Base-by-base conservation (phyloP, 2,329 filamentous ascomycete genomes). In the Aspergillus floridensis region DNA sequence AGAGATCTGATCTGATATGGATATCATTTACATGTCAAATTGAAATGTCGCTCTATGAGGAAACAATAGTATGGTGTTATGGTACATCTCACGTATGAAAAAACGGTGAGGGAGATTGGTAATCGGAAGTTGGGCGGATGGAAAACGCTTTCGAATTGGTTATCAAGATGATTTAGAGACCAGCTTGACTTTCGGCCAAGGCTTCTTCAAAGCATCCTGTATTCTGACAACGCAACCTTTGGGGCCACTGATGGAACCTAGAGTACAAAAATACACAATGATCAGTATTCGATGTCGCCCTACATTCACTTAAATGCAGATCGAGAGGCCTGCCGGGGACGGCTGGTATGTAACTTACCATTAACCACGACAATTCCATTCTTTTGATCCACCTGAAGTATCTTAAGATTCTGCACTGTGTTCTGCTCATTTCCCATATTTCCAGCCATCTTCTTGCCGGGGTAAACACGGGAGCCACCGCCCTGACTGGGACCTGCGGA, bases 371-470 rank as follows among this genome's bases (percentile, higher is more conserved):
- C 86, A 68, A 96, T 86, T 21, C 95, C 95, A 71, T 93, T 88
- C 75, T 90, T 88, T 68, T 88, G 84, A 78, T 98, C 92, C 35
- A 96, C 88, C 81, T 92, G 88, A 74, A 99, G 79, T 56, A 99
- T 87, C 78, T 89, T 90, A 68, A 98, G 80, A 77, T 96, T 97
- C 83, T 97, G 93, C 59, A 95, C 84, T 51, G 95, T 99, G 58
- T 92, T 90, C 66, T 86, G 87, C 76, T 96, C 85, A 65, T 89
- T 90, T 64, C 95, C 95, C 95, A 99, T 98, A 60, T 91, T 87
- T 57, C 95, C 95, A 3, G 95, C 87, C 95, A 99, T 99, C 80
- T 92, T 95, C 86, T 99, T 99, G 61, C 95, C 95, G 0, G 95
- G 95, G 72, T 92, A 81, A 24, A 99, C 93, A 78, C 95, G 87